Percentiles rank a stretch among this genome's conserved stretches.
These are phyloP conservation scores for Silene latifolia DNA, from an alignment of 148 eudicot species.

Conservation along the genomic window DNA sequence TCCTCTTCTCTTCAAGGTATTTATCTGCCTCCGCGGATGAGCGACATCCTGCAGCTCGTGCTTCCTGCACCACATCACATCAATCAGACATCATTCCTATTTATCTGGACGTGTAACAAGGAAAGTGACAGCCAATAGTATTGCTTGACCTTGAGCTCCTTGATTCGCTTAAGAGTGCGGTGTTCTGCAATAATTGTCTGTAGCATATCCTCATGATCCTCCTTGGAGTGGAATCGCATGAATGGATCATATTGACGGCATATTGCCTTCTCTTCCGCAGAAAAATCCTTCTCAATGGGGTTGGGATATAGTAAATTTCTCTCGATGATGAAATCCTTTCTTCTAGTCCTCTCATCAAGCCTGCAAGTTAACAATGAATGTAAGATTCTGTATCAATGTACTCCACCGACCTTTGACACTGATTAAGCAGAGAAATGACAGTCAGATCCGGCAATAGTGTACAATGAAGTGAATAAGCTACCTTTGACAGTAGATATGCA, in stretches of 20 bases:
- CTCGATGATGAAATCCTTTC: slow-evolving; percentile 81
- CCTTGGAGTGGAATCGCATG: slow-evolving; percentile 79
- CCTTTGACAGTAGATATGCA: slow-evolving; percentile 44
- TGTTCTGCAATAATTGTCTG: slow-evolving; percentile 66
- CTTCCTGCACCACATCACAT: slow-evolving; percentile 45
- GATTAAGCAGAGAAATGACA: too few species aligned
- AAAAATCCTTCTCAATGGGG: slow-evolving; percentile 61
- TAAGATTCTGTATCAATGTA: not conserved
- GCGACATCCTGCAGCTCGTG: slow-evolving; percentile 84
- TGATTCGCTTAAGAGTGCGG: slow-evolving; percentile 58
- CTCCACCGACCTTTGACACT: not conserved
- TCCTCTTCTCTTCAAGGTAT: slow-evolving; percentile 57
- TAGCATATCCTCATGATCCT: slow-evolving; percentile 73
- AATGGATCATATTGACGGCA: slow-evolving; percentile 72
- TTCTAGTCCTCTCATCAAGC: slow-evolving; percentile 86
- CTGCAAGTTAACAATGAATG: slow-evolving; percentile 26
- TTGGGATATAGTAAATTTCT: slow-evolving; percentile 70
- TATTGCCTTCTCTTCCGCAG: slow-evolving; percentile 72
- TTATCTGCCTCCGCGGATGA: slow-evolving; percentile 76
- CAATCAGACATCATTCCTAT: not conserved
- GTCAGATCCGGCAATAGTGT: not conserved
- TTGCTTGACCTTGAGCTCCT: slow-evolving; percentile 64
- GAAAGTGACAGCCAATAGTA: not conserved
- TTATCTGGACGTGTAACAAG: not conserved
- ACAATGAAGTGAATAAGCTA: slow-evolving; percentile 6